Evolutionary conservation across 1,284 basidiomycete species (phyloP), one percentile per base, ranked within the genome.

Genomic region (Cutaneotrichosporon curvatum): DNA sequence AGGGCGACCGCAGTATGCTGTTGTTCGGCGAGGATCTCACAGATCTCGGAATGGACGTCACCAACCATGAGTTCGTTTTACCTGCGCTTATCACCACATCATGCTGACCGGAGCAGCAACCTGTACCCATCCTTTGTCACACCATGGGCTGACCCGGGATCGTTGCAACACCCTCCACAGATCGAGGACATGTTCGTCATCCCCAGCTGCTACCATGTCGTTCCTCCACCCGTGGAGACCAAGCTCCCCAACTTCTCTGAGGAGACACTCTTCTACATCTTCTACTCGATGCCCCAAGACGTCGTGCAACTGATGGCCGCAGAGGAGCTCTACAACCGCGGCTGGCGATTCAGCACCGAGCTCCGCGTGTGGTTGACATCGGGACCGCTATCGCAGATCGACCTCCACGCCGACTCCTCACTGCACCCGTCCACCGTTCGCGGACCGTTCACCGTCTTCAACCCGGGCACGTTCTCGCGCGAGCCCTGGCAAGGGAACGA

Each of bases 221-320:
- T 89, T 59, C 83, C 94, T 28, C 86, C 88, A 22, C 83, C 90
- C 39, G 87, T 89, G 6, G 84, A 88, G 50, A 80, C 74, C 57
- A 98, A 97, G 75, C 84, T 87, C 25, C 78, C 79, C 9, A 84
- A 84, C 54, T 96, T 98, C 71, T 86, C 85, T 65, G 94, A 98
- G 72, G 94, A 98, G 75, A 97, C 94, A 22, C 74, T 98, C 32
- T 97, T 98, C 74, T 96, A 90, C 79, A 94, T 96, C 81, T 98
- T 98, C 76, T 98, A 98, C 75, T 84, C 88, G 50, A 84, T 83
- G 70, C 90, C 94, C 47, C 77, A 89, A 62, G 94, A 98, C 73
- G 82, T 86, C 25, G 75, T 96, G 55, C 94, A 98, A 71, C 59
- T 72, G 36, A 91, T 97, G 73, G 81, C 92, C 40, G 94, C 94